phyloP scores from a whole-genome alignment of 225 moss, liverwort and hornwort genomes.

The Polytrichum formosum region DNA sequence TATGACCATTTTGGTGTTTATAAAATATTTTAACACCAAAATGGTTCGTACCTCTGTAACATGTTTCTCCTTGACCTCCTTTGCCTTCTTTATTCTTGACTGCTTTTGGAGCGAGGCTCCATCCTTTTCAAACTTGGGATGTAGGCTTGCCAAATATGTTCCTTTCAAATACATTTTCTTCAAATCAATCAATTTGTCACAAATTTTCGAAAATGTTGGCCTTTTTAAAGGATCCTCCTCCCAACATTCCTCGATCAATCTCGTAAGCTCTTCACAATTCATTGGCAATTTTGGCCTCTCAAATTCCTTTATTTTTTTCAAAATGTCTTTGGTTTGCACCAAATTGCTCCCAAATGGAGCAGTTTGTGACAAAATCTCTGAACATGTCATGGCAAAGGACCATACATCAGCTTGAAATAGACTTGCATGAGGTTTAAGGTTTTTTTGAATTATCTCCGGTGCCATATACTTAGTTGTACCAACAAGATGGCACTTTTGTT shows the following conservation, averaged over 20 bases:
- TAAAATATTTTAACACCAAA: neutral
- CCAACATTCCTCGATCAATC: constrained; percentile 12
- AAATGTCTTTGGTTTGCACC: neutral
- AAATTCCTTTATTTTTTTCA: neutral
- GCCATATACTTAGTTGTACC: constrained; percentile 21
- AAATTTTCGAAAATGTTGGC: constrained; percentile 12
- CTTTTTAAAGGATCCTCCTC: neutral
- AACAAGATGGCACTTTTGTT: neutral
- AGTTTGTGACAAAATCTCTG: constrained; percentile 4
- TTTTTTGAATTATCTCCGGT: constrained; percentile 14
- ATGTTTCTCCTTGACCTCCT: neutral
- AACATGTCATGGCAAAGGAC: constrained; percentile 18
- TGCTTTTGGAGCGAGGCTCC: neutral
- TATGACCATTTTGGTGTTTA: too few species aligned
- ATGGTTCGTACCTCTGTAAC: neutral
- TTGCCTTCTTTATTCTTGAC: neutral
- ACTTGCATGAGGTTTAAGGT: neutral
- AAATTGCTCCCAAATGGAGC: neutral
- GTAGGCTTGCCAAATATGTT: neutral
- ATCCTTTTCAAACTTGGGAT: neutral
- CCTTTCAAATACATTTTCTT: neutral
- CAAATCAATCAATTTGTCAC: neutral
- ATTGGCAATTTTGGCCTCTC: constrained; percentile 4
- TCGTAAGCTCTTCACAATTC: constrained; percentile 6
- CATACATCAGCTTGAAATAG: constrained; percentile 15